These are phyloP conservation scores for Gossypium trilobum DNA, from an alignment of 441 rosid genomes.

Conservation along the genomic window DNA sequence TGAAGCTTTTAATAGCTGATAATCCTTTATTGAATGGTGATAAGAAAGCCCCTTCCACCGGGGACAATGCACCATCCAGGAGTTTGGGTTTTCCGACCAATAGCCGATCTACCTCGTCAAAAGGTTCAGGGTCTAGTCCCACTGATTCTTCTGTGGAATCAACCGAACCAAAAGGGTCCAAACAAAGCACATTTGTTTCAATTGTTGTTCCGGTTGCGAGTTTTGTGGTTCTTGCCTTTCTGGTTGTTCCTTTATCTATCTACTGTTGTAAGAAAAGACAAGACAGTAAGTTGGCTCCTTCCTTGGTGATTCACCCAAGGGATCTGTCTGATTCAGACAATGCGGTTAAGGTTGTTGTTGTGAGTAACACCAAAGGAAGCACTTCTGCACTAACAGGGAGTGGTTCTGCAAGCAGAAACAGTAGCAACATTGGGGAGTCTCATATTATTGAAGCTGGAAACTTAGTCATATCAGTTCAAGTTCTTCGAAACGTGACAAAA, in stretches of 20 bases:
- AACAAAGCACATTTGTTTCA: constrained; percentile 26
- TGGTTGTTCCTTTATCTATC: constrained; percentile 37
- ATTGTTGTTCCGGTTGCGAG: constrained; percentile 43
- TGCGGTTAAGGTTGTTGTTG: constrained; percentile 49
- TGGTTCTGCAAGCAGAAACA: constrained; percentile 40
- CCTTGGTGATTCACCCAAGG: constrained; percentile 58
- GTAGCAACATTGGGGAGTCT: constrained; percentile 41
- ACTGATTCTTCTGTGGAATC: constrained; percentile 20
- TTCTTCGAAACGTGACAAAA: constrained; percentile 54
- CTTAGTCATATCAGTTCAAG: constrained; percentile 61
- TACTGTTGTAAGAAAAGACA: constrained; percentile 39
- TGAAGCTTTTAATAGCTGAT: constrained; percentile 27
- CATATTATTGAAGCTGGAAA: constrained; percentile 63
- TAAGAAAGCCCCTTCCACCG: constrained; percentile 23
- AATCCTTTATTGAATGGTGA: constrained; percentile 32
- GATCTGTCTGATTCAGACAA: constrained; percentile 52
- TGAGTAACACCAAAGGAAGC: constrained; percentile 36
- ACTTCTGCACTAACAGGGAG: constrained; percentile 35
- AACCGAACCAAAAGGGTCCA: constrained; percentile 21
- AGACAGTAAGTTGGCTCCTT: constrained; percentile 23
- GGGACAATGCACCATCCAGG: constrained; percentile 21
- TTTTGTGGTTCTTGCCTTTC: constrained; percentile 28
- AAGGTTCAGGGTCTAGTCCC: constrained; percentile 20
- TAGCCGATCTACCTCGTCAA: constrained; percentile 14
- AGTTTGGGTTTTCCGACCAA: constrained; percentile 17